Evolutionary conservation across 2,329 filamentous ascomycete species (phyloP), one percentile per base, ranked within the genome.

Genomic region (Paraconiothyrium brasiliense): DNA sequence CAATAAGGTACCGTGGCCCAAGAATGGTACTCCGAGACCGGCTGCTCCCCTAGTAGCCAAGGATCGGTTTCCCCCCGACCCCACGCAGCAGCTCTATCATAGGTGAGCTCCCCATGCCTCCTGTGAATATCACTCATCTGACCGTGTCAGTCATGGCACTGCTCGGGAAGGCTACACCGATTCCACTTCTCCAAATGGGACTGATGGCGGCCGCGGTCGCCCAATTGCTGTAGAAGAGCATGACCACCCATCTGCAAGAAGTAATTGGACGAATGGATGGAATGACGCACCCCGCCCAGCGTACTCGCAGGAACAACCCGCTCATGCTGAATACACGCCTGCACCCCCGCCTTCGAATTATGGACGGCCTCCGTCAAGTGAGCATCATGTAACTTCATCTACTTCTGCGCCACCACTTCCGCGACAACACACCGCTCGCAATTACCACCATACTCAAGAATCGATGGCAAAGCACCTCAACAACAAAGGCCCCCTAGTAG

Each of bases 21-120:
- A 94, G 79, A 88, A 90, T 35, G 89, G 91, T 63, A 89, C 91
- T 68, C 69, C 81, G 84, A 54, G 76, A 57, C 65, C 69, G 11
- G 70, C 72, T 20, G 86, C 94, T 67, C 92, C 90, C 62, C 85
- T 97, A 54, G 92, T 96, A 79, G 94, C 93, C 22, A 97, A 96
- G 79, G 92, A 94, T 67, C 84, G 73, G 39, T 72, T 72, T 60
- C 60, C 72, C 37, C 67, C 65, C 3, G 69, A 73, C 11, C 58
- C 65, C 9, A 61, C 69, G 2, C 71, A 68, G 41, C 71, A 68
- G 41, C 60, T 76, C 7, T 76, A 76, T 47, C 75, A 78, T 57
- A 75, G 69, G 64, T 73, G 69, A 54, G 66, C 64, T 14, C 22
- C n/a, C 27, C 24, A 16, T 24, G 48, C 52, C 20, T 9, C 8